phyloP scores from a whole-genome alignment of 2,329 filamentous ascomycete species.

The Alternaria sp. region DNA sequence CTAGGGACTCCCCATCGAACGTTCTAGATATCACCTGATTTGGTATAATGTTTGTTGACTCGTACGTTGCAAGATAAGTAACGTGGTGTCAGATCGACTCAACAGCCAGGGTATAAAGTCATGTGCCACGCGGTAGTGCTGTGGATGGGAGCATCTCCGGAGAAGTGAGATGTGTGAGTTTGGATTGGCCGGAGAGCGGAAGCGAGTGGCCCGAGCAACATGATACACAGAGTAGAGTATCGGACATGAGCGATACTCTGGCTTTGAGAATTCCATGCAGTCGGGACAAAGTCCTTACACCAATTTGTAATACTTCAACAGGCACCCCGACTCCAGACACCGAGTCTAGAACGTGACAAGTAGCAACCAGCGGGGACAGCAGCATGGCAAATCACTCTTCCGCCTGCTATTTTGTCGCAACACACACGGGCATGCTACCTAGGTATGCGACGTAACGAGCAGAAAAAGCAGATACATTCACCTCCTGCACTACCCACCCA shows the following conservation, averaged over 20 bases:
- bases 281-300: neutral
- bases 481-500: no score
- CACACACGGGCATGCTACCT: no score
- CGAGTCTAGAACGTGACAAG: no score
- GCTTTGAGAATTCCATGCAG: neutral
- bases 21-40: neutral
- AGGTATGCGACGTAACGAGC: no score
- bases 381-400: no score
- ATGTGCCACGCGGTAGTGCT: neutral
- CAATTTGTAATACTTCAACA: no score
- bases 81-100: neutral
- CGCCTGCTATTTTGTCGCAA: no score
- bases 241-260: neutral
- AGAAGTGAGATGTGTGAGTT: neutral
- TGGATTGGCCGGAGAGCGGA: neutral
- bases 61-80: neutral
- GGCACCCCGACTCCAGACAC: no score
- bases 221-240: neutral
- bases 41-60: neutral
- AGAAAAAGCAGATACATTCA: no score
- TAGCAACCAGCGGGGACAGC: no score
- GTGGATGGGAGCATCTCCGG: neutral
- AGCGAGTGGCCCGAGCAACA: neutral
- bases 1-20: neutral
- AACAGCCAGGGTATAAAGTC: neutral